phyloP scores from a whole-genome alignment of 352 stramenopile genomes.

The Pythium utonaiense region DNA sequence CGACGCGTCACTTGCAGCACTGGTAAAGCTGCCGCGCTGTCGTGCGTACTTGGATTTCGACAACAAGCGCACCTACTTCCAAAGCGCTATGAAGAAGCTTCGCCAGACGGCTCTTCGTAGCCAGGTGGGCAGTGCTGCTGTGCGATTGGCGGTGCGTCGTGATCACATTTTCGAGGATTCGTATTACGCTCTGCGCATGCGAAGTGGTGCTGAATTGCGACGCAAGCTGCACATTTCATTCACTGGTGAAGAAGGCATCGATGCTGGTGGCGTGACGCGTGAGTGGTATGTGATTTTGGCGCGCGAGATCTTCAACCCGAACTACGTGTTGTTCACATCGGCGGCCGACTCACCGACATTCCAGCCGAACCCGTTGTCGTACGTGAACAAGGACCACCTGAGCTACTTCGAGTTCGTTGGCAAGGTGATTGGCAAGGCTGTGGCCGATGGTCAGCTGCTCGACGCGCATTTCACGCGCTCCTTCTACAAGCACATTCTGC shows the following conservation, averaged over 20 bases:
- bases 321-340: constrained; percentile 99
- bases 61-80: constrained; percentile 99
- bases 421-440: constrained; percentile 98
- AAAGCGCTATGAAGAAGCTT: constrained; percentile 91
- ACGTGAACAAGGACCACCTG: constrained; percentile 98
- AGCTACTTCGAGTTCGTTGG: constrained; percentile 98
- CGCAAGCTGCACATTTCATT: constrained; percentile 98
- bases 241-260: constrained; percentile 96
- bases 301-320: constrained; percentile 99
- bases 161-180: constrained; percentile 99
- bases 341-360: constrained; percentile 98
- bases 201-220: constrained; percentile 95
- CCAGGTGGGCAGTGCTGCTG: constrained; percentile 89
- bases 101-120: constrained; percentile 78
- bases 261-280: constrained; percentile 96
- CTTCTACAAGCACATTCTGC: constrained; percentile 99
- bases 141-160: constrained; percentile 88
- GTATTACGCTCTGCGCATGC: constrained; percentile 96
- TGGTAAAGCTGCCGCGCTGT: constrained; percentile 96
- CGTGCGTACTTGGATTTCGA: constrained; percentile 97
- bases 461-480: constrained; percentile 98
- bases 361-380: constrained; percentile 98
- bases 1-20: constrained; percentile 92
- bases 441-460: constrained; percentile 97
- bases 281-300: constrained; percentile 99